Evolutionary conservation across 768 basidiomycete species (phyloP), one percentile per base, ranked within the genome.

Genomic region (Tylopilus sp.): DNA sequence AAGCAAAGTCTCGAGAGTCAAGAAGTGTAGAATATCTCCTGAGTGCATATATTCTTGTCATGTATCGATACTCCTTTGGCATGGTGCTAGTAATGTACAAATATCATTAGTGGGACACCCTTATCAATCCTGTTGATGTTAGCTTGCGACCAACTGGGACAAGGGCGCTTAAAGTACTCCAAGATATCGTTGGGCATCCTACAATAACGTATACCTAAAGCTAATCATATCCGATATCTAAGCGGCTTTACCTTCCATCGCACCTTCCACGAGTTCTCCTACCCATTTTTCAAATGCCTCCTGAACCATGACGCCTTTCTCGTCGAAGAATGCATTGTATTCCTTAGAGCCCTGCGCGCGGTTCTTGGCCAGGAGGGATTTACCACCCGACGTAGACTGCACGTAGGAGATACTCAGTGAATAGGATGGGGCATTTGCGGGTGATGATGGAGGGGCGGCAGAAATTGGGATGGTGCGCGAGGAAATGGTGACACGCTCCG

Each of bases 351-450:
- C 79, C 42, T 76, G 75, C 15, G 81, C 77, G 50, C 81, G 81
- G 11, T 84, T 82, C 59, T 84, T 83, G 48, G 81, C 81, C 7
- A 97, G 79, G 11, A 95, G 77, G 5, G 86, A 85, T 73, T 95
- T 95, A 47, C 94, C 94, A 33, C 83, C 83, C 44, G 85, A 88
- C 3, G 91, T 82, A 25, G 91, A 88, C 53, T 88, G 86, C 28
- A 88, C 75, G 66, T 89, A 94, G 43, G 78, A 74, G 44, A 88
- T 69, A 39, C 77, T 74, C 56, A 95, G 72, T 15, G 76, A 69
- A 69, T 93, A 94, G 42, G 78, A 75, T 22, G 89, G 87, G 28
- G 86, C 76, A 44, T 73, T 73, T 30, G 75, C 59, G 21, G 74
- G 74, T 18, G 57, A 58, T 18, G 53, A 36, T 20, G 52, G 36